phyloP scores from a whole-genome alignment of 345 rosid species.

The Salix purpurea region DNA sequence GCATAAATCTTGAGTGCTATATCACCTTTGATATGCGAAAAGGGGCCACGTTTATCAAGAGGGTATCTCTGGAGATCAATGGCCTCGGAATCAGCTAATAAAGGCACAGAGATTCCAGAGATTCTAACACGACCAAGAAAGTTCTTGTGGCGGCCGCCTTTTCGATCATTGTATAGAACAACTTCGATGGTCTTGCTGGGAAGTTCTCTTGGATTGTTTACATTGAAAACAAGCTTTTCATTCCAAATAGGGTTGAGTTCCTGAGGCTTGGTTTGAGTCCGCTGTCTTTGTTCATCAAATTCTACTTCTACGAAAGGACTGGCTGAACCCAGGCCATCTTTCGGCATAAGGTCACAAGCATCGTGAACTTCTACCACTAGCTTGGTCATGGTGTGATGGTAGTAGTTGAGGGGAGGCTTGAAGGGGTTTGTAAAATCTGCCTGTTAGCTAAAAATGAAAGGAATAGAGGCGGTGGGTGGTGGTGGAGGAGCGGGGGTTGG shows the following conservation, averaged over 20 bases:
- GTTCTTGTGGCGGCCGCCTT: slow-evolving; percentile 43
- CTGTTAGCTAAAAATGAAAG: neutral
- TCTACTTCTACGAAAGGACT: slow-evolving; percentile 68
- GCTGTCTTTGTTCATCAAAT: slow-evolving; percentile 49
- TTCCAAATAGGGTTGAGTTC: slow-evolving; percentile 81
- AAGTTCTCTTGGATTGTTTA: slow-evolving; percentile 38
- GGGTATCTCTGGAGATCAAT: slow-evolving; percentile 61
- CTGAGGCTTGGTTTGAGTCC: slow-evolving; percentile 55
- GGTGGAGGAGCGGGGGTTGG: slow-evolving; percentile 14
- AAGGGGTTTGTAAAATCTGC: neutral
- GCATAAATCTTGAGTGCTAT: slow-evolving; percentile 53
- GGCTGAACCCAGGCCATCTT: slow-evolving; percentile 80
- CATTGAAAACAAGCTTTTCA: slow-evolving; percentile 55
- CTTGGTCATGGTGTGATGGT: slow-evolving; percentile 45
- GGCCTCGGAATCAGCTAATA: slow-evolving; percentile 51
- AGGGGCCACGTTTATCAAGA: slow-evolving; percentile 71
- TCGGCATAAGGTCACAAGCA: slow-evolving; percentile 77
- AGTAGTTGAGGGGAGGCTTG: neutral
- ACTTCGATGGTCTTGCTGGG: slow-evolving; percentile 47
- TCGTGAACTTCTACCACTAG: slow-evolving; percentile 68
- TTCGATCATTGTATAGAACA: slow-evolving; percentile 50
- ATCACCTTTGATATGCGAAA: slow-evolving; percentile 73
- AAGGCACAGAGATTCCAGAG: slow-evolving; percentile 56
- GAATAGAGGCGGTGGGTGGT: slow-evolving; percentile 4
- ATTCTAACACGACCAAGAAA: slow-evolving; percentile 81